phyloP scores from a whole-genome alignment of 2,329 filamentous ascomycete genomes.

The Ascochyta koolunga region DNA sequence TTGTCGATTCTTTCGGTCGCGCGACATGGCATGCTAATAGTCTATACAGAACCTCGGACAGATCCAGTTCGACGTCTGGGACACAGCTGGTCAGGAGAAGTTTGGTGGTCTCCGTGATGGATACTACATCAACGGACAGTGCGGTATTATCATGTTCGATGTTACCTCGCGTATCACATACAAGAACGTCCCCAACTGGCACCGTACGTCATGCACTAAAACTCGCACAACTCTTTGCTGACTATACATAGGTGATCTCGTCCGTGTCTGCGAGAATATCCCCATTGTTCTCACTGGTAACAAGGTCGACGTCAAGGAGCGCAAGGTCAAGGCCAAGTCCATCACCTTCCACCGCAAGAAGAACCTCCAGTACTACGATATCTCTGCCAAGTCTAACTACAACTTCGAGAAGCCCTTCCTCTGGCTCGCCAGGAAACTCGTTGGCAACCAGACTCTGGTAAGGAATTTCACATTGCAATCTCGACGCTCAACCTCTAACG shows the following conservation, averaged over 20 bases:
- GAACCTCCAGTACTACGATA: constrained; percentile 99
- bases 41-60: constrained; percentile 77
- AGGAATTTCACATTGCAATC: constrained; percentile 41
- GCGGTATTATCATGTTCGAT: constrained; percentile 99
- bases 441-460: constrained; percentile 88
- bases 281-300: constrained; percentile 98
- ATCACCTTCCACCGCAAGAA: constrained; percentile 99
- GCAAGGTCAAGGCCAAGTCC: constrained; percentile 99
- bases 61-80: constrained; percentile 99
- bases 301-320: constrained; percentile 99
- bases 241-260: constrained; percentile 76
- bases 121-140: constrained; percentile 99
- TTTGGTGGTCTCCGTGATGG: constrained; percentile 98
- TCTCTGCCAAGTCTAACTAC: constrained; percentile 99
- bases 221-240: constrained; percentile 18
- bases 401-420: constrained; percentile 99
- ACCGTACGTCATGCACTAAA: constrained; percentile 71
- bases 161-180: constrained; percentile 99
- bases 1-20: constrained; percentile 10
- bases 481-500: constrained; percentile 25
- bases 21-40: constrained; percentile 29
- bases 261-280: constrained; percentile 99
- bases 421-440: constrained; percentile 97
- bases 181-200: constrained; percentile 99
- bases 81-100: constrained; percentile 99